Percentiles rank a stretch among this genome's conserved stretches.
phyloP scores from a whole-genome alignment of 257 asterid species.

The Petunia secreta region DNA sequence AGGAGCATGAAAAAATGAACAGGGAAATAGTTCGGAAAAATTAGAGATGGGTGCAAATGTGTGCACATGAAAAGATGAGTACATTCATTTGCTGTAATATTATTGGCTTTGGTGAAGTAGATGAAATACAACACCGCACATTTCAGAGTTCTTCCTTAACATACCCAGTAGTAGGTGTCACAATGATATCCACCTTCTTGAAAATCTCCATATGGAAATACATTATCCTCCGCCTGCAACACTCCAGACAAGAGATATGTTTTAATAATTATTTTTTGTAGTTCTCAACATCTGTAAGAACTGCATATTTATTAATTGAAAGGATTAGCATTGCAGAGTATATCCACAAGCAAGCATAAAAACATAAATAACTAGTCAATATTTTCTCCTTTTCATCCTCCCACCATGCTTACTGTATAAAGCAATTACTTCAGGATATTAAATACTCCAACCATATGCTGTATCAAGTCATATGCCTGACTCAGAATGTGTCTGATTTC shows the following conservation, averaged over 20 bases:
- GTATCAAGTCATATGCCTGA: constrained; percentile 9
- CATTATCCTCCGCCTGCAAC: constrained; percentile 89
- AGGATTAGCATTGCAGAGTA: background rate
- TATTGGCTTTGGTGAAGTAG: constrained; percentile 9
- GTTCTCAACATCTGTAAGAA: constrained; percentile 12
- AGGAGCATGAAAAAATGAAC: background rate
- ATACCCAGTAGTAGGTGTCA: constrained; percentile 97
- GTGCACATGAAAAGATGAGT: background rate
- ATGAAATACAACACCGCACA: background rate
- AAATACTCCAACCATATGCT: background rate
- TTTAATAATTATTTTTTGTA: background rate
- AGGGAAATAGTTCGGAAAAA: constrained; percentile 6
- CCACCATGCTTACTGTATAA: background rate
- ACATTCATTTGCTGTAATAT: background rate
- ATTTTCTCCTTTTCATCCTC: background rate
- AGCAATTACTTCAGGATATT: background rate
- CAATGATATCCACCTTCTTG: constrained; percentile 83
- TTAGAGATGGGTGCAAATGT: background rate
- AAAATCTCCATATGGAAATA: constrained; percentile 75
- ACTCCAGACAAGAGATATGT: constrained; percentile 22
- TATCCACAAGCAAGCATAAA: constrained; percentile 9
- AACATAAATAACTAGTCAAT: background rate
- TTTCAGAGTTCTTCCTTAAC: constrained; percentile 25
- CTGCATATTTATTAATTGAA: background rate
- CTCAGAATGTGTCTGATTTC: background rate